Base-by-base conservation (phyloP, 169 alveolate genomes). In the Cyclospora cayetanensis region DNA sequence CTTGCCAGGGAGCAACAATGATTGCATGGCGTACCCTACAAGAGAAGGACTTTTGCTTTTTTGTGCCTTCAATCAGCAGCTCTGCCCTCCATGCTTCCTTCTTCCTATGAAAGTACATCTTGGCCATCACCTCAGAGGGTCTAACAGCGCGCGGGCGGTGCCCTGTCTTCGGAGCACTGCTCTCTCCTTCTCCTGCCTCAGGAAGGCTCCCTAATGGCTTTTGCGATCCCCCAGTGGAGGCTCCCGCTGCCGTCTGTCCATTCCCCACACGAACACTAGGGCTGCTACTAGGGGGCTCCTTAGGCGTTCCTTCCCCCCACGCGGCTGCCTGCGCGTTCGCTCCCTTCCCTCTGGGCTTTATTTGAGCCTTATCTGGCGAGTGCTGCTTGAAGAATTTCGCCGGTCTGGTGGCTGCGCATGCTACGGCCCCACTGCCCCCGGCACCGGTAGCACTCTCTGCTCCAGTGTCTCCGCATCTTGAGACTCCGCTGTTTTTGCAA, bases 21-120 rank as follows among this genome's bases (percentile, higher is more conserved):
- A n/a, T n/a, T n/a, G n/a, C n/a, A n/a, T 76, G 82, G 22, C 89
- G 34, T 52, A 88, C 92, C 66, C 83, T 70, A 79, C 88, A 88
- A 2, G 92, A 88, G 79, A 88, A 88, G 3, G 84, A 68, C 88
- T 88, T 88, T 34, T 88, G 92, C 39, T 70, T 46, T 76, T 88
- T 88, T 2, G 86, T 50, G 22, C 92, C 88, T 9, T 74, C 92
- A 18, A 88, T 70, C 46, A 88, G 80, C 1, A 55, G 79, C 35
- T 88, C 92, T 2, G 88, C 79, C 37, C 92, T 68, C 92, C 92
- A 88, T 5, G 92, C 92, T 50, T 70, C 92, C 80, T 72, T 70
- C 18, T 88, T 70, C 66, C 83, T 76, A 66, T 88, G 92, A 41
- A 88, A 88, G 5, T 76, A 76, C 87, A 76, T 76, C 66, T 76